Conservation (phyloP, 2,329 filamentous ascomycete genomes). For the Fusarium sp. region DNA sequence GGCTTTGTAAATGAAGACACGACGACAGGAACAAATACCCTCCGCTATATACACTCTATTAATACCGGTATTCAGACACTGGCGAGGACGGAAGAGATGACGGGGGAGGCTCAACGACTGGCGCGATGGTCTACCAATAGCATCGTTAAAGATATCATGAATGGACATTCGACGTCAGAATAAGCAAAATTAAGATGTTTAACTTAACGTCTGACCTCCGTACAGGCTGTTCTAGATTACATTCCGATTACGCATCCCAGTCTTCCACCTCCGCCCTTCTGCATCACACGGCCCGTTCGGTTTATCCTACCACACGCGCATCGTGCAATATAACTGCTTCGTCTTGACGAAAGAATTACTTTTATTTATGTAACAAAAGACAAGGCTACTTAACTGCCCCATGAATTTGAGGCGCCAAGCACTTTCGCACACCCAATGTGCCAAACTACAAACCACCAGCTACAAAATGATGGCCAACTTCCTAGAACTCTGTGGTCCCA, state of each 20-base stretch:
- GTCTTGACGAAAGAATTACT: neutral
- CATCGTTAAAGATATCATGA: neutral
- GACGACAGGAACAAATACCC: slow-evolving; percentile 12
- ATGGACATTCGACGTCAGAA: neutral
- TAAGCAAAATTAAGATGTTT: too few relatives aligned
- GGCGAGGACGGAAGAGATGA: neutral
- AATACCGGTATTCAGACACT: neutral
- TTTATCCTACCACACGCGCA: too few relatives aligned
- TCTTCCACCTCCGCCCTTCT: too few relatives aligned
- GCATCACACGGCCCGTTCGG: too few relatives aligned
- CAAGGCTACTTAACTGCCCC: neutral
- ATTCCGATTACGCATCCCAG: too few relatives aligned
- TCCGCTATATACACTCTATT: neutral
- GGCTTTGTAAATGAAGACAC: neutral
- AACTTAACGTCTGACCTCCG: too few relatives aligned
- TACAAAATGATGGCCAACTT: neutral
- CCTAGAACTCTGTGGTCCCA: neutral
- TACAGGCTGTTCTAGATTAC: too few relatives aligned
- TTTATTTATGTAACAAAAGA: neutral
- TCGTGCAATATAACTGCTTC: too few relatives aligned
- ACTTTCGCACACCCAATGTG: neutral
- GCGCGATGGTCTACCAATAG: neutral
- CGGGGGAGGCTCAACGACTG: neutral
- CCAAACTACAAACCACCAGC: neutral
- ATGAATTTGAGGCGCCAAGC: neutral